Evolutionary conservation across 495 filamentous ascomycete genomes (phyloP), one percentile per base, ranked within the genome.

Genomic region (Paragyromitra xinjiangensis): DNA sequence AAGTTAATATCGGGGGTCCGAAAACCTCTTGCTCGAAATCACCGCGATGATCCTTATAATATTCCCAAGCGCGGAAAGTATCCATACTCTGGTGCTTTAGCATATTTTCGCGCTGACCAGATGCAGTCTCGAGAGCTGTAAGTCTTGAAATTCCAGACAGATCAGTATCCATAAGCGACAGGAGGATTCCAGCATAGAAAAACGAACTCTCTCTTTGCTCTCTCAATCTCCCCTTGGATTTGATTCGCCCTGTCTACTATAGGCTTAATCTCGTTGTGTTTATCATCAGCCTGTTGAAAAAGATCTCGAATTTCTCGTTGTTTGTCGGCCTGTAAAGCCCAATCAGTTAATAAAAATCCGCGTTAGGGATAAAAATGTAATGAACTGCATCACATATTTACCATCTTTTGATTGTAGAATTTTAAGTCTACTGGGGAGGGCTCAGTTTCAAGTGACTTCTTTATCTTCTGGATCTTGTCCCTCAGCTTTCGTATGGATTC

Each of bases 1-100:
- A 97, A 26, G 87, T 90, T 14, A 99, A 84, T 70, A 95, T 87
- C 0, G 95, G 90, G 19, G 95, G 95, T 0, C 93, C 94, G 83
- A 93, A 94, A 26, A 98, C 91, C 75, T 92, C 87, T 67, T 91
- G 89, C 82, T 94, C 88, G 71, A 98, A 98, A 34, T 87, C 82
- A 77, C 88, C 83, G 53, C 87, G 88, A 82, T 98, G 90, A 2
- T 89, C 81, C 75, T 91, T 86, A 69, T 98, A 84, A 93, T 94
- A 98, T 59, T 89, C 87, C 89, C 94, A 97, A 26, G 90, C 91
- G 78, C 82, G 86, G 11, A 86, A 84, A 2, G 91, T 89, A 69
- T 98, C 93, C 0, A 40, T 53, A 3, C 91, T 90, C 1, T 85
- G 1, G 6, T 77, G 82, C 48, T 83, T 84, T 9, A 98, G 86